Conservation (phyloP, 148 eudicot species). For the Nepenthes gracilis region DNA sequence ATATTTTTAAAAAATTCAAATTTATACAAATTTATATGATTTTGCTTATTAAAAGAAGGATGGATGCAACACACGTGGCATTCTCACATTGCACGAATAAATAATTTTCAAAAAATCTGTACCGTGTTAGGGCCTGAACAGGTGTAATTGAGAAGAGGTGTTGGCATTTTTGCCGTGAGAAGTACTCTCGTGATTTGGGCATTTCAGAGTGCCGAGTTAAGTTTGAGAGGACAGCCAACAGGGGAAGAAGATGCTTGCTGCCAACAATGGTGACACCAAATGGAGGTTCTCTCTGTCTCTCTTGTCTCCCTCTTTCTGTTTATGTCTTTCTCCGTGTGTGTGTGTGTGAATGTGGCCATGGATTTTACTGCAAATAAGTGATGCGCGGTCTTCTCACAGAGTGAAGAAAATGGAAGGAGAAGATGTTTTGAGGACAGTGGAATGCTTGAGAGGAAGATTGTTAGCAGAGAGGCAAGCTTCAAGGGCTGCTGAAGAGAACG, state of each 20-base stretch:
- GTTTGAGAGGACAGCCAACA: too few species aligned
- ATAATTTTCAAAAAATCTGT: too few species aligned
- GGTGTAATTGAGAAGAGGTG: too few species aligned
- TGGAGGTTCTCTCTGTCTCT: not conserved
- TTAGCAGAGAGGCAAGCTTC: slow-evolving; percentile 19
- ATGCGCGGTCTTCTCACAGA: not conserved
- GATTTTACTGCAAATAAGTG: not conserved
- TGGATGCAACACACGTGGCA: too few species aligned
- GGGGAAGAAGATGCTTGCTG: not conserved
- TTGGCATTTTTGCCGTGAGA: too few species aligned
- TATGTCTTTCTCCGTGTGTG: not conserved
- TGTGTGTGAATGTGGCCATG: not conserved
- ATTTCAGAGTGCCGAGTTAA: too few species aligned
- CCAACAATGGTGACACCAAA: not conserved
- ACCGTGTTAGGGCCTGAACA: too few species aligned
- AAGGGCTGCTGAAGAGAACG: slow-evolving; percentile 9
- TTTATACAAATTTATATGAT: too few species aligned
- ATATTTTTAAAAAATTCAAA: too few species aligned
- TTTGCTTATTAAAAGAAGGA: too few species aligned
- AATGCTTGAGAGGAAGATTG: slow-evolving; percentile 23
- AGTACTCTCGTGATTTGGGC: too few species aligned
- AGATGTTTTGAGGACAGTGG: slow-evolving; percentile 9
- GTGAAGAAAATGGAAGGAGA: slow-evolving; percentile 11
- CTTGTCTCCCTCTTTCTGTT: not conserved
- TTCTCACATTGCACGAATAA: too few species aligned